Percentiles rank a stretch among this genome's conserved stretches.
Conservation (phyloP, 192 early-diverging fungal species). For the Lobosporangium transversale region DNA sequence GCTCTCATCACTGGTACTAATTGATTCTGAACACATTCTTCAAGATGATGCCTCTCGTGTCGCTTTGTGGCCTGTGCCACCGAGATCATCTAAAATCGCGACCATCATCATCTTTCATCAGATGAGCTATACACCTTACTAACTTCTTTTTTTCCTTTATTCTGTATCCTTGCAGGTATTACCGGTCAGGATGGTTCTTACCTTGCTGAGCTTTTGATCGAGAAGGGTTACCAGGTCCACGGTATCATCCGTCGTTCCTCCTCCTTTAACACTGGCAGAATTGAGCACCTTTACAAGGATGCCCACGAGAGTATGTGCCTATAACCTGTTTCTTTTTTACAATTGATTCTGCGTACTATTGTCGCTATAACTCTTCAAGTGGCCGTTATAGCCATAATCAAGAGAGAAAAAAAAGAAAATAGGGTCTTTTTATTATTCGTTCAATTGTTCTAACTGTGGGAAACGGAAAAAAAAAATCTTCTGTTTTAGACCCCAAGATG, state of each 20-base stretch:
- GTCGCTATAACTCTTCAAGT: no score
- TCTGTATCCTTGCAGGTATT: conserved; percentile 61
- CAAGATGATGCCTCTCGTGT: neutral
- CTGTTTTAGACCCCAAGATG: conserved; percentile 66
- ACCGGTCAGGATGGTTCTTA: conserved; percentile 87
- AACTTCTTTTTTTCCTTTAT: neutral
- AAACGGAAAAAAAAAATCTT: no score
- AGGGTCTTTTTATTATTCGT: no score
- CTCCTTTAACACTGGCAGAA: conserved; percentile 85
- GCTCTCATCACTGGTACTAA: conserved; percentile 68
- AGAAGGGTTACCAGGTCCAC: conserved; percentile 82
- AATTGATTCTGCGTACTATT: neutral
- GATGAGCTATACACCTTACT: no score
- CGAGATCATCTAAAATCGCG: no score
- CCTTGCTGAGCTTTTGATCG: conserved; percentile 75
- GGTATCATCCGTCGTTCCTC: conserved; percentile 85
- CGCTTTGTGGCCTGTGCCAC: neutral
- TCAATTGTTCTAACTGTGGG: no score
- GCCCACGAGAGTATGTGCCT: conserved; percentile 69
- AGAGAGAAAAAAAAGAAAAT: no score
- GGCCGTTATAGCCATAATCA: no score
- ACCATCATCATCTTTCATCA: no score
- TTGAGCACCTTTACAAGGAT: conserved; percentile 82
- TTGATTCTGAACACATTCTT: neutral
- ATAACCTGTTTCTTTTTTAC: no score